Percentiles rank a stretch among this genome's conserved stretches.
These are phyloP conservation scores for Fusarium palustre DNA, from an alignment of 2,329 filamentous ascomycete genomes.

Conservation along the genomic window DNA sequence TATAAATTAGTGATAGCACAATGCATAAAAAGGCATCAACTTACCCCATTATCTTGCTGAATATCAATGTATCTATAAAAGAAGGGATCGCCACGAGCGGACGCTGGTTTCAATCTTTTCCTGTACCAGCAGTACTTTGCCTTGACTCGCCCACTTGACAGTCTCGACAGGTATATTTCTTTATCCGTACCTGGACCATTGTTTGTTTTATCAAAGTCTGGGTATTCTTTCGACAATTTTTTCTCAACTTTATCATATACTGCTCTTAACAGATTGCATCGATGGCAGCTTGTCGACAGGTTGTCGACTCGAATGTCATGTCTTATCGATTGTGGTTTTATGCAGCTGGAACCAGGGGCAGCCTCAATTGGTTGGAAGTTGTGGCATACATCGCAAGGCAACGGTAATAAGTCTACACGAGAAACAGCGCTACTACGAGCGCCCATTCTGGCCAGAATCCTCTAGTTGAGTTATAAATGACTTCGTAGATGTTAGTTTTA, in stretches of 20 bases:
- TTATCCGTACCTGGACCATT: background rate
- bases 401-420: background rate
- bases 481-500: background rate
- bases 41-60: background rate
- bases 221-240: background rate
- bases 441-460: background rate
- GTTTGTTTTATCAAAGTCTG: background rate
- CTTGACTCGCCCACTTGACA: background rate
- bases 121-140: background rate
- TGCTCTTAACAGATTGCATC: background rate
- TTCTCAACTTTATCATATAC: background rate
- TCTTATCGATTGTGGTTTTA: background rate
- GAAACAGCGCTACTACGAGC: background rate
- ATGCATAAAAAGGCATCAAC: background rate
- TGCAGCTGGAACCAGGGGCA: too few relatives aligned
- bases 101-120: background rate
- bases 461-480: background rate
- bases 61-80: background rate
- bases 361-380: background rate
- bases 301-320: background rate
- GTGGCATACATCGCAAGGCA: background rate
- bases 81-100: background rate
- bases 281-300: background rate
- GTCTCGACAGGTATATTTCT: rapidly evolving
- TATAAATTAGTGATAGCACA: background rate